Base-by-base conservation (phyloP, 2,329 filamentous ascomycete genomes). In the Pyrenophora seminiperda region DNA sequence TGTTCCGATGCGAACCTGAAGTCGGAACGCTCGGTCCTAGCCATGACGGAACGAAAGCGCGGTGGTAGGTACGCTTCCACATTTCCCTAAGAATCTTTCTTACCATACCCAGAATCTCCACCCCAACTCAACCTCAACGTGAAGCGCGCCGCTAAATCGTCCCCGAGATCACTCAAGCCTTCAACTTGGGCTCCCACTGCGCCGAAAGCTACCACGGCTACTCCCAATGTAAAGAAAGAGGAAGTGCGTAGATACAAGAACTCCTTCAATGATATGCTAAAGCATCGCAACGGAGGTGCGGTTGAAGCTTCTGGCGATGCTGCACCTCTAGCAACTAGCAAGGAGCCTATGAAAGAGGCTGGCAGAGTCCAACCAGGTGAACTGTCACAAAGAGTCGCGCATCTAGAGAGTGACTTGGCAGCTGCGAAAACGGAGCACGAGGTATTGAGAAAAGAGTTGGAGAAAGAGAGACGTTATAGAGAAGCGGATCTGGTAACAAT, bases 201-300 rank as follows among this genome's bases (percentile, higher is more conserved):
- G 7, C 67, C 70, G 11, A 72, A 66, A 54, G 67, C 66, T 18
- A 63, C 67, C 7, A 50, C 66, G 37, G 54, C 61, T 17, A 49
- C 65, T 24, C 42, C 54, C 13, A 70, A 67, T 33, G 55, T 53
- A 4, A 68, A 61, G 41, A 71, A 70, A 41, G 67, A 71, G 30
- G 65, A 71, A 33, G 41, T 63, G 10, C 65, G 65, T 18, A 63
- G 68, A 9, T 62, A 59, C 24, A 67, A 61, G 33, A 65, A 65
- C 37, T 58, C 62, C 7, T 62, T 71, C 38, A 66, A 69, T 61
- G 66, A 71, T 32, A 70, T 71, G 61, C 54, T 71, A 5, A 50
- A 41, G 45, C 52, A 46, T 13, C 31, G 37, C 19, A 50, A 41
- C 20, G 47, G 43, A 27, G 41, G 53, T 36, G 42, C 20, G 30